Evolutionary conservation across 352 stramenopile genomes (phyloP).

Genomic region (Phytopythium ostracodes): DNA sequence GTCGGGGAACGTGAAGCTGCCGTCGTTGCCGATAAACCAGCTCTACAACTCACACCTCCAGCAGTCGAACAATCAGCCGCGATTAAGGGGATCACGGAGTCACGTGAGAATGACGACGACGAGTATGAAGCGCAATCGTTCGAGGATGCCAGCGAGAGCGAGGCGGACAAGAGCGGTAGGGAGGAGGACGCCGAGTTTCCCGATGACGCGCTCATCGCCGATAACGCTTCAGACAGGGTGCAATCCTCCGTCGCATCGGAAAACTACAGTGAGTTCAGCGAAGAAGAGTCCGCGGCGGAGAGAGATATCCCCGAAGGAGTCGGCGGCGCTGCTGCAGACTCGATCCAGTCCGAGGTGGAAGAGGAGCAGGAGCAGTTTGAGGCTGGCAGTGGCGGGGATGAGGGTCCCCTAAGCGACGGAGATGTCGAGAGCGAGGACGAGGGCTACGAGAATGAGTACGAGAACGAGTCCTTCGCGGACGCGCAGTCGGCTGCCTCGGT

Average conservation of each 20-base stretch:
- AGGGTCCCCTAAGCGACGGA: neutral
- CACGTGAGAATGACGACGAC: neutral
- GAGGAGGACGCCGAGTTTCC: neutral
- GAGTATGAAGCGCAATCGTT: slow-evolving; percentile 4
- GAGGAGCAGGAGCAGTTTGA: slow-evolving; percentile 16
- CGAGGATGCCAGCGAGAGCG: neutral
- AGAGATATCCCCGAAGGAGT: slow-evolving; percentile 1
- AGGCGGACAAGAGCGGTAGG: neutral
- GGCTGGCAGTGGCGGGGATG: neutral
- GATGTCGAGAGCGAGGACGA: slow-evolving; percentile 12
- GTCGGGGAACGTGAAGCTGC: neutral
- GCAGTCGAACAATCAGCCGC: neutral
- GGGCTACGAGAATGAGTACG: slow-evolving; percentile 23
- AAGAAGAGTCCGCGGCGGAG: neutral
- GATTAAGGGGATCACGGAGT: neutral
- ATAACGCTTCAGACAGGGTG: neutral
- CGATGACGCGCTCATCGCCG: neutral
- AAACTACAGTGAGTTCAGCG: slow-evolving; percentile 4
- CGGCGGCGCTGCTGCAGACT: neutral
- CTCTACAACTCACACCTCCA: neutral
- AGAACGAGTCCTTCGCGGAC: slow-evolving; percentile 49
- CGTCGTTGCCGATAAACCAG: neutral
- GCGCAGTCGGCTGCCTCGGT: slow-evolving; percentile 13
- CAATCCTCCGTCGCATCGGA: neutral
- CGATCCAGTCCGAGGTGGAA: slow-evolving; percentile 1